These are phyloP conservation scores for Sorghum bicolor DNA, from an alignment of 176 grass and related monocot species.

Conservation along the genomic window DNA sequence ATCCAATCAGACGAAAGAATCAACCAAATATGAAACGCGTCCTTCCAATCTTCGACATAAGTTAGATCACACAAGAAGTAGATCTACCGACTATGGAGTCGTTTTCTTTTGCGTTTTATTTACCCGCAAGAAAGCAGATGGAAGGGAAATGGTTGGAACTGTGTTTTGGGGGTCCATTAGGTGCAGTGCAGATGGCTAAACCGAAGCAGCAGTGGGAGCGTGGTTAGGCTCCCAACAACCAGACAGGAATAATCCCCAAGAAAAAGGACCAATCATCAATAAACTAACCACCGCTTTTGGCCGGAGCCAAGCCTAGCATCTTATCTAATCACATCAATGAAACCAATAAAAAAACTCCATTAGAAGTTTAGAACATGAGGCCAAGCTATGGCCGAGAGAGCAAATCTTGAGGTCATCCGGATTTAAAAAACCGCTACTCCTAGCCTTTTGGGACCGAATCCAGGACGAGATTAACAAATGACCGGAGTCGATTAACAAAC, in stretches of 20 bases:
- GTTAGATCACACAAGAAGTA: not conserved
- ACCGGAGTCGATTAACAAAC: slow-evolving; percentile 39
- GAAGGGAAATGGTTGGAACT: not conserved
- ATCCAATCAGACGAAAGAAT: not conserved
- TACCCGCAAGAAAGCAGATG: not conserved
- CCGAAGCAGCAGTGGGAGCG: slow-evolving; percentile 27
- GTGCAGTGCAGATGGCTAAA: not conserved
- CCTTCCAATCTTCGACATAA: not conserved
- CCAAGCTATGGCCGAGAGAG: not conserved
- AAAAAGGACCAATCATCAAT: slow-evolving; percentile 36
- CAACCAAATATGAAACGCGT: not conserved
- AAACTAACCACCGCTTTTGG: slow-evolving; percentile 33
- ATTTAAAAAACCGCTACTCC: slow-evolving; percentile 25
- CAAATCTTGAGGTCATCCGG: slow-evolving; percentile 30
- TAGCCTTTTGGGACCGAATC: slow-evolving; percentile 19
- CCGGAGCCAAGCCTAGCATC: not conserved
- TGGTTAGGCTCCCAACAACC: slow-evolving; percentile 49
- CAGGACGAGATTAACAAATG: slow-evolving; percentile 35
- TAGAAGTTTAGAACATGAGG: not conserved
- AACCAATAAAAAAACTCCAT: not conserved
- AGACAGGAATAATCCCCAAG: slow-evolving; percentile 43
- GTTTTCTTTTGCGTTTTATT: slow-evolving; percentile 5
- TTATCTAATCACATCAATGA: not conserved
- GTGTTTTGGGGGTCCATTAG: slow-evolving; percentile 6
- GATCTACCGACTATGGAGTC: slow-evolving; percentile 15